Evolutionary conservation across 805 yeast species (phyloP), one percentile per base, ranked within the genome.

Genomic region (Blastobotrys parvus): DNA sequence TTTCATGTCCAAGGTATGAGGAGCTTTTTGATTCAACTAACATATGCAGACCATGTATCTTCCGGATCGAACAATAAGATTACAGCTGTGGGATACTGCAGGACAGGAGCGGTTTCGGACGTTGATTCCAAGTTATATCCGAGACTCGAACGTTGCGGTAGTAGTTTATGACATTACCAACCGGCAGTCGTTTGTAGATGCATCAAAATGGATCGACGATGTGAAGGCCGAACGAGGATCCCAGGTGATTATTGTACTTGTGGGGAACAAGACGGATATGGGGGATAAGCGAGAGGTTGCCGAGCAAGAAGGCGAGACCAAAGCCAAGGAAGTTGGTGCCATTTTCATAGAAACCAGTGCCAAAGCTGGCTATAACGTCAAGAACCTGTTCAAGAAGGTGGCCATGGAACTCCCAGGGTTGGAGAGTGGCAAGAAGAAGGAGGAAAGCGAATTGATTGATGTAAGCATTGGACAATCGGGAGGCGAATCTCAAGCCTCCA

Each of bases 1-100:
- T 61, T 92, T 92, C 59, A 74, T 92, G 52, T 84, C 94, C 32
- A 90, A 85, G n/a, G n/a, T 58, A 61, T 59, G 39, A 30, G 23
- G 22, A 13, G 25, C n/a, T n/a, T 8, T 13, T 16, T 35, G n/a
- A 35, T 15, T 4, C 7, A 15, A 4, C 38, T 42, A 38, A 42
- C 21, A 35, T 43, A n/a, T 34, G 47, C n/a, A n/a, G 60, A 88
- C 96, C 3, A 86, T 87, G 94, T 92, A 92, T 62, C 69, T 92
- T 39, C 96, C 94, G 53, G 97, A 92, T 63, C 88, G 90, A 53
- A 92, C 98, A 2, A 85, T 92, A 33, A 74, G 98, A 56, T 72
- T 92, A 49, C 98, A 92, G 66, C 68, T 92, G 45, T 92, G 98
- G 97, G 97, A 89, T 61, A 89, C 97, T 3, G 95, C 95, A 1